Conservation (phyloP, 169 alveolate genomes). For the Plasmodium vivax region DNA sequence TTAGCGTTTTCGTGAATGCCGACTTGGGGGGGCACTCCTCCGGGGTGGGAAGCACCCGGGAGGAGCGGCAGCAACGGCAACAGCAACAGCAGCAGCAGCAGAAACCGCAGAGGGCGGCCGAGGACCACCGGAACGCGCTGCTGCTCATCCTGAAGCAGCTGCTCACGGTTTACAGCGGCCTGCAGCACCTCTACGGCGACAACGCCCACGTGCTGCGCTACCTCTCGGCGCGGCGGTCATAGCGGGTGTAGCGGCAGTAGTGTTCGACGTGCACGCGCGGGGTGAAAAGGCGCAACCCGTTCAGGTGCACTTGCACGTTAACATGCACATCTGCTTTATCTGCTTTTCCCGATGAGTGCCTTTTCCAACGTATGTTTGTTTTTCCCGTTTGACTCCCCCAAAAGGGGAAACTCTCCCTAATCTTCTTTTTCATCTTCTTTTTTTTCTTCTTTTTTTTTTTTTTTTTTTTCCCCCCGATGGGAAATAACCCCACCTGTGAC, state of each 20-base stretch:
- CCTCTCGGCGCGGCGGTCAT: not conserved
- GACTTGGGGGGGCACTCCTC: not conserved
- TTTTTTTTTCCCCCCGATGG: not conserved
- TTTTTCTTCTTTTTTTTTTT: not conserved
- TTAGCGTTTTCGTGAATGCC: slow-evolving; percentile 61
- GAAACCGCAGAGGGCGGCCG: not conserved
- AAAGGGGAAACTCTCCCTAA: not conserved
- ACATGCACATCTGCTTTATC: no score
- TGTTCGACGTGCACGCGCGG: not conserved
- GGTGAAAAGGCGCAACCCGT: no score
- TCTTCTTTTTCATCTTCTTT: not conserved
- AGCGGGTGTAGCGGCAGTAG: no score
- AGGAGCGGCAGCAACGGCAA: no score
- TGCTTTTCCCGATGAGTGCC: no score
- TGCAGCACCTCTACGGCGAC: slow-evolving; percentile 35
- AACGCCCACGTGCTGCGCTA: slow-evolving; percentile 32
- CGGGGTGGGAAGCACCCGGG: not conserved
- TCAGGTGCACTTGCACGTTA: no score
- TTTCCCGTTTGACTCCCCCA: not conserved
- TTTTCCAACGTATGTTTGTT: not conserved
- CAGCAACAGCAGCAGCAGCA: not conserved
- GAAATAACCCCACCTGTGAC: not conserved
- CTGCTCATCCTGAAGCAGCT: slow-evolving; percentile 38
- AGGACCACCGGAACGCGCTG: slow-evolving; percentile 26
- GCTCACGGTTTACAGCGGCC: slow-evolving; percentile 26